Evolutionary conservation across 495 filamentous ascomycete genomes (phyloP).

Genomic region (Lasiosphaeria ovina): DNA sequence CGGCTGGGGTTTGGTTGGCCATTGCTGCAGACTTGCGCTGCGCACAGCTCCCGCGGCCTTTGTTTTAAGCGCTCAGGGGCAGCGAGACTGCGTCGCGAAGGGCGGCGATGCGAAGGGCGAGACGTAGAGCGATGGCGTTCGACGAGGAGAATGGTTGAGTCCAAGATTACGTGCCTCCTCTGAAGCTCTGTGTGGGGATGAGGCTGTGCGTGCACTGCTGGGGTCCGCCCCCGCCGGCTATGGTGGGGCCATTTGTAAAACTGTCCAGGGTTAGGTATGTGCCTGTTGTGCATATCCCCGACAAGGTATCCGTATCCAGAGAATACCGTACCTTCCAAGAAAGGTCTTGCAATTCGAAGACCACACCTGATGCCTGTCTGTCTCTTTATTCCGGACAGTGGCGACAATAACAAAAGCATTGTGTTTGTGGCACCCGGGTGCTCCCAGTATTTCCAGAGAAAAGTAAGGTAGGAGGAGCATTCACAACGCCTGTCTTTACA

Average conservation of each 20-base stretch:
- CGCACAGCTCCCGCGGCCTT: slow-evolving; percentile 24
- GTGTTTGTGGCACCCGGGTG: too few relatives aligned
- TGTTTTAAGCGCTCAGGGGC: slow-evolving; percentile 20
- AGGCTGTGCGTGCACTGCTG: slow-evolving; percentile 6
- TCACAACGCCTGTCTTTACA: too few relatives aligned
- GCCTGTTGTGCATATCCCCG: too few relatives aligned
- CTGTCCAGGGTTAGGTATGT: too few relatives aligned
- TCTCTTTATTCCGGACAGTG: too few relatives aligned
- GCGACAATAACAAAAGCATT: too few relatives aligned
- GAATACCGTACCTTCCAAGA: too few relatives aligned
- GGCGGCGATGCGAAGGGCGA: neutral
- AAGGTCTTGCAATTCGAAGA: too few relatives aligned
- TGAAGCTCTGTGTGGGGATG: slow-evolving; percentile 19
- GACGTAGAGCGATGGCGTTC: neutral
- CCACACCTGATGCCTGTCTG: too few relatives aligned
- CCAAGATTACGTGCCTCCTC: slow-evolving; percentile 37
- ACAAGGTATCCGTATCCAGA: too few relatives aligned
- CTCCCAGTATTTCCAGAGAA: too few relatives aligned
- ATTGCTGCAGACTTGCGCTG: slow-evolving; percentile 50
- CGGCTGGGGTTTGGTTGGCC: slow-evolving; percentile 97
- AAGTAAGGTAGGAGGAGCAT: too few relatives aligned
- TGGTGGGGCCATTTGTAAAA: slow-evolving; percentile 5
- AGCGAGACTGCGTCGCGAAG: neutral
- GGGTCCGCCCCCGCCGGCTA: slow-evolving; percentile 16
- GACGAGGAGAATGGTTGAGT: slow-evolving; percentile 4